phyloP scores from a whole-genome alignment of 179 eudicot genomes.

The Nepenthes alata region DNA sequence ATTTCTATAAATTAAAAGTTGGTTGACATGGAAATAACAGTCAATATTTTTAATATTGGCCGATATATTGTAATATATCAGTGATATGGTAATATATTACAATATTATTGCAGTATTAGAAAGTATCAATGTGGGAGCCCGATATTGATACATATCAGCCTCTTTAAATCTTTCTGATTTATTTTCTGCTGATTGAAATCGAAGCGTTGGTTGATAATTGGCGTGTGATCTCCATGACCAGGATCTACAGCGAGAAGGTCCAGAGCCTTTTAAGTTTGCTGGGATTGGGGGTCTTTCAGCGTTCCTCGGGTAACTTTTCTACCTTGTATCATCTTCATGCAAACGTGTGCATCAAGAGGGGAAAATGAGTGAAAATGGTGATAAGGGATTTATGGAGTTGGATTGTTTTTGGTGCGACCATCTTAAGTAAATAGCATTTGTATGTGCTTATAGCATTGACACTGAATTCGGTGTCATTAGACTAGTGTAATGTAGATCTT shows the following conservation, averaged over 20 bases:
- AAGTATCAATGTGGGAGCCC: too few relatives aligned
- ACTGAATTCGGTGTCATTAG: too few relatives aligned
- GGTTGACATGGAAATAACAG: too few relatives aligned
- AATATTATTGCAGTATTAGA: too few relatives aligned
- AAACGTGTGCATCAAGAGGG: neutral
- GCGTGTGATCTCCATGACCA: slow-evolving; percentile 17
- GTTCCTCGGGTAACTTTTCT: slow-evolving; percentile 63
- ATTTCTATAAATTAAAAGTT: neutral
- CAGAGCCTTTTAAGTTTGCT: slow-evolving; percentile 83
- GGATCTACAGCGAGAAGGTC: slow-evolving; percentile 93
- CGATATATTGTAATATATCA: too few relatives aligned
- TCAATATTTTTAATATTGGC: too few relatives aligned
- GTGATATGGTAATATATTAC: too few relatives aligned
- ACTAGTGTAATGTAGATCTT: too few relatives aligned
- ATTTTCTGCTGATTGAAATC: neutral
- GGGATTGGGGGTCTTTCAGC: slow-evolving; percentile 94
- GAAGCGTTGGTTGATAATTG: slow-evolving; percentile 2
- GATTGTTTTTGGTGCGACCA: too few relatives aligned
- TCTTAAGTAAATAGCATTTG: too few relatives aligned
- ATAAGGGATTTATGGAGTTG: neutral
- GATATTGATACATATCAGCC: too few relatives aligned
- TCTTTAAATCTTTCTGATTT: neutral
- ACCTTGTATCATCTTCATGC: neutral
- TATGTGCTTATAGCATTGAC: too few relatives aligned
- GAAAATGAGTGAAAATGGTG: neutral